Base-by-base conservation (phyloP, 805 yeast species). In the Candida qinlingensis region DNA sequence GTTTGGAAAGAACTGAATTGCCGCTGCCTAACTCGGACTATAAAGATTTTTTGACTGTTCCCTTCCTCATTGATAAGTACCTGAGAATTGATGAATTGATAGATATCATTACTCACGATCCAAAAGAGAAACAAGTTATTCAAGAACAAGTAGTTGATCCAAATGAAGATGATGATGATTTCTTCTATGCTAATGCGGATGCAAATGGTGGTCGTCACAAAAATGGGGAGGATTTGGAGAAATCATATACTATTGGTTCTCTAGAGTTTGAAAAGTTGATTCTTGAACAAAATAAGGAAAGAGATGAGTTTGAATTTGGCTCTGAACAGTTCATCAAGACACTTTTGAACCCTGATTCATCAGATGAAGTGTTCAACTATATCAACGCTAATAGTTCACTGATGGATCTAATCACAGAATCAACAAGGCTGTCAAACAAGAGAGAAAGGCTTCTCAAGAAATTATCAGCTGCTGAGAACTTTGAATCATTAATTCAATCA, bases 51-150 rank as follows among this genome's bases (percentile, higher is more conserved):
- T 91, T 89, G 7, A 76, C 83, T 0, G 81, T 79, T 40, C 90
- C 90, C 0, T 84, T 73, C 57, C 67, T 84, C 41, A 82, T 84
- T 50, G 91, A 85, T 57, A 84, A 80, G 57, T 79, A 77, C 59
- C 64, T 81, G 45, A 68, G 85, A 50, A 70, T 83, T 46, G 79
- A 81, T 3, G 82, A 83, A 61, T 70, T 85, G 42, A 72, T 80
- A 7, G 72, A 73, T 45, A 61, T 81, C 36, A 57, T 83, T 9
- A 64, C 66, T 5, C 12, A 13, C 6, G 41, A 33, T 33, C 44
- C 44, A n/a, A 7, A n/a, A n/a, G n/a, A 10, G 9, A 36, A 36
- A 7, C 4, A 10, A 36, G 38, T 19, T 36, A 7, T n/a, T 12
- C 12, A 36, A 12, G 38, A 36, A 3, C 25, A 36, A 31, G 34